Evolutionary conservation across 257 asterid species (phyloP), one percentile per base, ranked within the genome.

Genomic region (Catharanthus roseus): DNA sequence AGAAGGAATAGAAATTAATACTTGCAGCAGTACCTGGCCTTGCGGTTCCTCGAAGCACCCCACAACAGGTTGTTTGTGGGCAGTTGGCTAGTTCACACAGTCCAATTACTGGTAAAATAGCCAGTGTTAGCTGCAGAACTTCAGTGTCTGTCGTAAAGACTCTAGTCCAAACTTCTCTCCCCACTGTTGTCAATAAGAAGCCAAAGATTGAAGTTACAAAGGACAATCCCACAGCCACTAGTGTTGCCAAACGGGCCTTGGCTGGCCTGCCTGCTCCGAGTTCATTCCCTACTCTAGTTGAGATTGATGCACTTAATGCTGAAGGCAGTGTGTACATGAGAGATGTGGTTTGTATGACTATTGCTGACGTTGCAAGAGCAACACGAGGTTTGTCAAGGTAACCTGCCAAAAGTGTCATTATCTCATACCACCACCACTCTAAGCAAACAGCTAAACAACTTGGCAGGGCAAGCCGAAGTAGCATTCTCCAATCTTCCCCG

Each of bases 381-480:
- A 85, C 88, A 26, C 83, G 93, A 74, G 97, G 96, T 63, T 80
- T 87, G 72, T 81, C 72, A 60, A 93, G 96, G 82, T 93, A 90
- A 53, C 98, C 98, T 0, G 97, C 86, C 67, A 89, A 77, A 69
- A 93, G 82, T 54, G 93, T 93, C 98, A 93, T 93, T 76, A 93
- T 72, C 74, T 90, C 97, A 41, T 93, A 93, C 98, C 98, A 93
- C 98, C 98, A 93, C 98, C 98, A 93, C 74, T 93, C 98, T 75
- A 93, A 68, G 70, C 98, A 93, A 57, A 90, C 93, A 9, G 92
- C 88, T 1, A 90, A 78, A 84, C 98, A 90, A 61, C 96, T 90
- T 3, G 96, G 92, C 66, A 84, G 67, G 39, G 96, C 86, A 49
- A 93, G 86, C 42, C 85, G 78, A 68, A 93, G 85, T 41, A 93